A percentile compares a stretch with the other conserved stretches of the same genome.
phyloP scores from a whole-genome alignment of 345 rosid genomes.

The thale cress (Arabidopsis thaliana) region TAIR10.1 NC_003070.9:27005501-27006000 shows the following conservation, averaged over 20 bases:
- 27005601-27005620: conserved; percentile 75
- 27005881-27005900: conserved; percentile 33
- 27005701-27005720: conserved; percentile 1
- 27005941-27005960: conserved; percentile 4
- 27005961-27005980: conserved; percentile 15
- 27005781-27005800: conserved; percentile 98
- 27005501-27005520: conserved; percentile 91
- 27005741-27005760: conserved; percentile 6
- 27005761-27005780: conserved; percentile 19
- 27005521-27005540: conserved; percentile 92
- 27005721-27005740: conserved; percentile 23
- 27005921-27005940: not conserved
- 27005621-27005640: conserved; percentile 84
- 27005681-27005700: conserved; percentile 13
- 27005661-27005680: conserved; percentile 23
- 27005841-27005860: conserved; percentile 81
- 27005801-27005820: conserved; percentile 87
- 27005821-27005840: conserved; percentile 76
- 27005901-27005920: conserved; percentile 23
- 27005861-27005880: conserved; percentile 79
- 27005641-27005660: conserved; percentile 61
- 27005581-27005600: conserved; percentile 95
- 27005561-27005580: conserved; percentile 93
- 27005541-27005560: conserved; percentile 99
- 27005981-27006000: conserved; percentile 6